Percentiles rank a stretch among this genome's conserved stretches.
phyloP scores from a whole-genome alignment of 352 stramenopile species.

The Globisporangium splendens region DNA sequence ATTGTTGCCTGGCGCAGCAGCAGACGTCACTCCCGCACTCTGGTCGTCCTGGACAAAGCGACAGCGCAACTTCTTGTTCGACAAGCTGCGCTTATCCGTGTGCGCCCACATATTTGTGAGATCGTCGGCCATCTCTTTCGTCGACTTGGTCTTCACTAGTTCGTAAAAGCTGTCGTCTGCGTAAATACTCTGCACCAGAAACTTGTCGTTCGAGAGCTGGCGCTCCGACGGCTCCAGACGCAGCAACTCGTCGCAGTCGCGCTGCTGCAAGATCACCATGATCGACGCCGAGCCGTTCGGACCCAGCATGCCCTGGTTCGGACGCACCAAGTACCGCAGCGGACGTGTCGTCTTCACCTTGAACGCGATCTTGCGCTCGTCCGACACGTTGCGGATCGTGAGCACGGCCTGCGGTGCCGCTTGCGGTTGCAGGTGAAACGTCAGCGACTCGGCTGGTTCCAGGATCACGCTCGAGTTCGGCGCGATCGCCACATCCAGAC shows the following conservation, averaged over 20 bases:
- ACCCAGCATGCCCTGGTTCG: conserved; percentile 81
- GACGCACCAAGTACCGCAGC: conserved; percentile 86
- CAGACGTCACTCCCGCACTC: background rate
- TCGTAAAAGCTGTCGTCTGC: conserved; percentile 86
- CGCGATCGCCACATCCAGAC: conserved; percentile 52
- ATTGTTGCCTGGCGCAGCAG: conserved; percentile 3
- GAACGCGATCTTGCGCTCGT: conserved; percentile 81
- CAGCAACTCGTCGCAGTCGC: conserved; percentile 85
- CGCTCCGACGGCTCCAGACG: conserved; percentile 73
- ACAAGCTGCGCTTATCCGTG: conserved; percentile 73
- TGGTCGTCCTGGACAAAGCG: conserved; percentile 69
- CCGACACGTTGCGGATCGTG: conserved; percentile 82
- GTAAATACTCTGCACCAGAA: conserved; percentile 85
- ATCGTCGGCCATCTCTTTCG: conserved; percentile 87
- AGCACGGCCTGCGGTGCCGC: conserved; percentile 74
- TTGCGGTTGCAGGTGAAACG: conserved; percentile 63
- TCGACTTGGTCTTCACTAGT: conserved; percentile 79
- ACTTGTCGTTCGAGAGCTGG: conserved; percentile 87
- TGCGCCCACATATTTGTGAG: conserved; percentile 84
- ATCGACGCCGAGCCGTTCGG: conserved; percentile 74
- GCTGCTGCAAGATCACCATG: conserved; percentile 88
- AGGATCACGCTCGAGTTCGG: conserved; percentile 78
- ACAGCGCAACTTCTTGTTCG: conserved; percentile 89
- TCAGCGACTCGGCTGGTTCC: conserved; percentile 77
- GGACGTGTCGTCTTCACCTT: conserved; percentile 89